These are phyloP conservation scores for Strigomonas galati DNA, from an alignment of 208 protist genomes.

Conservation along the genomic window DNA sequence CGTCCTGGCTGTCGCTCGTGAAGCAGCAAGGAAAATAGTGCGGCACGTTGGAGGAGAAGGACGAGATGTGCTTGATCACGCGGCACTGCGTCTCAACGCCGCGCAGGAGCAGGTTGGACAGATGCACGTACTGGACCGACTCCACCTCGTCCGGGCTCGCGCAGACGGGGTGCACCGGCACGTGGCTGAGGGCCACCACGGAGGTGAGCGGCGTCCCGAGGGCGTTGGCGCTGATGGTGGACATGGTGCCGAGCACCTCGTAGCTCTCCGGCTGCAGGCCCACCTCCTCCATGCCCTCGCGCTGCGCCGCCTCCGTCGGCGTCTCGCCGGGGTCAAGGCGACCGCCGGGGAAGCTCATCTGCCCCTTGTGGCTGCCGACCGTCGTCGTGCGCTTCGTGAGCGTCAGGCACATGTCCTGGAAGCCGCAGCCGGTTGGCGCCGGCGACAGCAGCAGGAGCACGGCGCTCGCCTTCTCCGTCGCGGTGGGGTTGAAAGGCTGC, in stretches of 20 bases:
- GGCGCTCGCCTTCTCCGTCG: constrained; percentile 26
- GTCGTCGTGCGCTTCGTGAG: constrained; percentile 72
- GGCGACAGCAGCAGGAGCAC: constrained; percentile 73
- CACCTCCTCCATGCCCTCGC: constrained; percentile 76
- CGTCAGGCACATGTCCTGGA: constrained; percentile 84
- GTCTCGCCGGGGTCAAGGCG: constrained; percentile 56
- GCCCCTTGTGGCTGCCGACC: constrained; percentile 53
- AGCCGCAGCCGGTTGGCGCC: constrained; percentile 22
- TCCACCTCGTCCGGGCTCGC: constrained; percentile 71
- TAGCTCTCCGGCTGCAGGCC: constrained; percentile 49
- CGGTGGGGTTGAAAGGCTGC: constrained; percentile 32
- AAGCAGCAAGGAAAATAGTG: constrained; percentile 86
- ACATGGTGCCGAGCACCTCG: constrained; percentile 49
- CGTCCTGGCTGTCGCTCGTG: constrained; percentile 36
- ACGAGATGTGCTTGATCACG: constrained; percentile 42
- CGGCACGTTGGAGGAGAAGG: constrained; percentile 21
- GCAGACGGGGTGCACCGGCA: constrained; percentile 31
- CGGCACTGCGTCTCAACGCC: constrained; percentile 52
- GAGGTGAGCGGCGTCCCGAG: constrained; percentile 34
- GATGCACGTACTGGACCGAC: constrained; percentile 81
- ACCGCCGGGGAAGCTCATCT: constrained; percentile 86
- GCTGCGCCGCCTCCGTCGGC: constrained; percentile 45
- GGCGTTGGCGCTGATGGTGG: constrained; percentile 34
- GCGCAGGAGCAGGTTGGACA: constrained; percentile 55
- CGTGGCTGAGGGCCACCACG: constrained; percentile 47